Evolutionary conservation across 441 rosid genomes (phyloP), one percentile per base, ranked within the genome.

Genomic region (Hura crepitans): DNA sequence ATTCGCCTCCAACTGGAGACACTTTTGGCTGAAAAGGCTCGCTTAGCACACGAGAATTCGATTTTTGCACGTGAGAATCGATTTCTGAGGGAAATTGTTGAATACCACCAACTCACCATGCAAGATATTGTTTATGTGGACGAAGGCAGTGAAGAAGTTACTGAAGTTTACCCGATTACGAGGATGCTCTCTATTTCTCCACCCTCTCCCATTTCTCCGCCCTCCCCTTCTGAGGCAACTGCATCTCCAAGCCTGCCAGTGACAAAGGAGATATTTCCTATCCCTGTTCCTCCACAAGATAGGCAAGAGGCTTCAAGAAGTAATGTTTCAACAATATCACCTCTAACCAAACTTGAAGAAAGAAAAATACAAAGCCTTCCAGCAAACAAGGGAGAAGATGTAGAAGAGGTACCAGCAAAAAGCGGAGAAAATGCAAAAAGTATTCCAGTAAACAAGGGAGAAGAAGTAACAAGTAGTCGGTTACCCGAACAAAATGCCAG

Each of bases 1-100:
- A 92, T 92, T 78, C 91, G 97, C 49, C 93, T 90, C 66, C 99
- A 94, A 71, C 85, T 94, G 53, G 99, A 94, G 78, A 89, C 97
- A 39, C 87, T 90, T 35, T 79, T 94, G 78, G 97, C 96, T 23
- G 96, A 94, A 80, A 94, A 94, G 77, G 91, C 92, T 51, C 91
- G 99, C 2, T 70, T 94, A 78, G 99, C 97, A 15, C 87, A 85
- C 69, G 99, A 92, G 76, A 94, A 90, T 67, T 85, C 91, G 2
- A 70, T 85, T n/a, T 89, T 81, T 53, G 84, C 96, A 1, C 82
- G 97, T 14, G 99, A 90, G 82, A 92, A 94, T 72, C 81, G 96
- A 31, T 90, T 87, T 74, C 76, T 92, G 69, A 83, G 97, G 75
- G 97, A 94, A 85, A 92, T 94, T 46, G 90, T 94, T 3, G 97